Percentiles rank a stretch among this genome's conserved stretches.
Conservation (phyloP, 2,329 filamentous ascomycete species). For the Lachnellula cervina region DNA sequence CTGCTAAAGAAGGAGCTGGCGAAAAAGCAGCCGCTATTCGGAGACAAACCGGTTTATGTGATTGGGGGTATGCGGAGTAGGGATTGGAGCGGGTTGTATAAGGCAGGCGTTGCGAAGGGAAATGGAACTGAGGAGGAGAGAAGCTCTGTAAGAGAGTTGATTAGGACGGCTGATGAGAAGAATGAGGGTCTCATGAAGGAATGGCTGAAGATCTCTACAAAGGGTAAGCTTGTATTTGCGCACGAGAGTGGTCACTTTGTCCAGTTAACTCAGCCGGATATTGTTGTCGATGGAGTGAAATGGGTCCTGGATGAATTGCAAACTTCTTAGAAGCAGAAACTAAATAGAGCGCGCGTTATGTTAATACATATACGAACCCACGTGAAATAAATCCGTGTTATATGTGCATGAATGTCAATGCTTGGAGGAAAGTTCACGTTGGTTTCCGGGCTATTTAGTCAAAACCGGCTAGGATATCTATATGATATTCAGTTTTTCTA, state of each 20-base stretch:
- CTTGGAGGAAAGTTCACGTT: too few species aligned
- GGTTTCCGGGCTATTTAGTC: too few species aligned
- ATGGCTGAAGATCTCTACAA: constrained; percentile 29
- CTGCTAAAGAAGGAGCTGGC: constrained; percentile 27
- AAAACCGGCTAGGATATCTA: too few species aligned
- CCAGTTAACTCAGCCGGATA: constrained; percentile 33
- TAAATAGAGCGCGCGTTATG: too few species aligned
- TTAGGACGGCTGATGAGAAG: constrained; percentile 7
- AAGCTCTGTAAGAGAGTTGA: constrained; percentile 12
- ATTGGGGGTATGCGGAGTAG: constrained; percentile 16
- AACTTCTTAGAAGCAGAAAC: too few species aligned
- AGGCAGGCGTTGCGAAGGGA: constrained; percentile 30
- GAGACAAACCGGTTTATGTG: constrained; percentile 20
- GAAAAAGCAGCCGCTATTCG: constrained; percentile 26
- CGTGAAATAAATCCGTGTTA: too few species aligned
- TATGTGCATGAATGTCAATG: too few species aligned
- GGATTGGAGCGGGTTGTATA: constrained; percentile 30
- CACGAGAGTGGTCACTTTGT: constrained; percentile 34
- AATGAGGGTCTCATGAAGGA: constrained; percentile 29
- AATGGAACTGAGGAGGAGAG: constrained; percentile 34
- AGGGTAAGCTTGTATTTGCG: constrained; percentile 28
- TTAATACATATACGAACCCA: too few species aligned
- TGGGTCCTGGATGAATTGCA: constrained; percentile 21
- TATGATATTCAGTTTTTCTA: too few species aligned
- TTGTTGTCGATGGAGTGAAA: constrained; percentile 31